A percentile compares a stretch with the other conserved stretches of the same genome.
Evolutionary conservation across 768 basidiomycete genomes (phyloP).

Genomic region (Lactarius pseudohatsudake): DNA sequence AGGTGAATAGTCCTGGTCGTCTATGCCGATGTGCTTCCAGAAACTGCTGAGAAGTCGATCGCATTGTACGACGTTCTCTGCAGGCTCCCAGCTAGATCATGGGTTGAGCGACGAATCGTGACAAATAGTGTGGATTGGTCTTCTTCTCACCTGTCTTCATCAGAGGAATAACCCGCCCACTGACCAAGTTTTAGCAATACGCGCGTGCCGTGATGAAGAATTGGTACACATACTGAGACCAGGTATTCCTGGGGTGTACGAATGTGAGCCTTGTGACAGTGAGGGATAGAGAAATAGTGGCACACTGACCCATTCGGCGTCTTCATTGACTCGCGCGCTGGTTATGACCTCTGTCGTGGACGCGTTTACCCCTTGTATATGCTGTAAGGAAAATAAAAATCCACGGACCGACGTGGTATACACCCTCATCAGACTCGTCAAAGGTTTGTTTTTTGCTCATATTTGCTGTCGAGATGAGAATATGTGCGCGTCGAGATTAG

Average conservation of each 20-base stretch:
- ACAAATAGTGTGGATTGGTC: conserved; percentile 4
- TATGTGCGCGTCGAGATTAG: neutral
- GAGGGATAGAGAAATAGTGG: neutral
- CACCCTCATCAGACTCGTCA: conserved; percentile 26
- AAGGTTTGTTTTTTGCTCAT: conserved; percentile 8
- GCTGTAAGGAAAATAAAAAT: neutral
- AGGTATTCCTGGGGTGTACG: conserved; percentile 52
- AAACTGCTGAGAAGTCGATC: conserved; percentile 61
- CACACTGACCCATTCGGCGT: conserved; percentile 52
- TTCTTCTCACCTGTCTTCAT: conserved; percentile 51
- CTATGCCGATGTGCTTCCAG: conserved; percentile 52
- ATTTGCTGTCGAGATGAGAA: neutral
- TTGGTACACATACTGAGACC: conserved; percentile 53
- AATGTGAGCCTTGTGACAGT: neutral
- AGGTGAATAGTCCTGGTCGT: conserved; percentile 52
- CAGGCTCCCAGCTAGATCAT: conserved; percentile 68
- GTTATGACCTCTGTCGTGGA: conserved; percentile 55
- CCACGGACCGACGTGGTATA: conserved; percentile 34
- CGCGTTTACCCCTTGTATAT: conserved; percentile 1
- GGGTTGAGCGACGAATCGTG: conserved; percentile 14
- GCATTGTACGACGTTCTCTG: conserved; percentile 56
- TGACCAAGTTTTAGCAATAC: conserved; percentile 33
- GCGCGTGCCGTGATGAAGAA: neutral
- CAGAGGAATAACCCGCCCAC: conserved; percentile 67
- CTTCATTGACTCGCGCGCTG: conserved; percentile 51